Percentiles rank a stretch among this genome's conserved stretches.
Evolutionary conservation across 306 rosid genomes (phyloP).

Genomic region (Neltuma alba): DNA sequence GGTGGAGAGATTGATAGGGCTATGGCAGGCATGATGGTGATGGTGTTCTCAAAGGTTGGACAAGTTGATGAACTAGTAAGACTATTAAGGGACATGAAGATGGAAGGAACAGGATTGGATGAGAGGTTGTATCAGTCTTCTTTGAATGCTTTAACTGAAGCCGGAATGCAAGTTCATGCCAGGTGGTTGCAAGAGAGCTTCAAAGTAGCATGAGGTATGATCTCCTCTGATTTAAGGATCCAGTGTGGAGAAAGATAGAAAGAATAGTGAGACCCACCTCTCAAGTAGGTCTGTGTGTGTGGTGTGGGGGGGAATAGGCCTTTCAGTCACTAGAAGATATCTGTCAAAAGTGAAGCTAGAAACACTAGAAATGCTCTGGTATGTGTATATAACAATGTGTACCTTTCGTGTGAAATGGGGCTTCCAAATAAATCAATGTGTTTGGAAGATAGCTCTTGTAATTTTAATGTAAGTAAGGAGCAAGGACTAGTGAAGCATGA

Average conservation of each 20-base stretch:
- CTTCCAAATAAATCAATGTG: background rate
- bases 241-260: background rate
- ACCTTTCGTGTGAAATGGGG: no score
- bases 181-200: conserved; percentile 64
- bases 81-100: conserved; percentile 69
- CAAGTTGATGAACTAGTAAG: conserved; percentile 61
- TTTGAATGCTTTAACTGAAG: conserved; percentile 66
- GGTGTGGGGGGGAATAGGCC: no score
- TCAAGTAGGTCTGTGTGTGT: no score
- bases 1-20: conserved; percentile 71
- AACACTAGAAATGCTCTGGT: background rate
- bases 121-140: conserved; percentile 70
- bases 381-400: background rate
- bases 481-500: background rate
- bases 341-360: conserved; percentile 16
- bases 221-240: background rate
- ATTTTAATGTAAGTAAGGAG: background rate
- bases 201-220: conserved; percentile 17
- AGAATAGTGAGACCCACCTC: background rate
- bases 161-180: conserved; percentile 62
- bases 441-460: background rate
- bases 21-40: conserved; percentile 76
- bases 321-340: background rate
- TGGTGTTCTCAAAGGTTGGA: conserved; percentile 60
- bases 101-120: conserved; percentile 62